Conservation (phyloP, 2,329 filamentous ascomycete genomes). For the Elsinoe necatrix region DNA sequence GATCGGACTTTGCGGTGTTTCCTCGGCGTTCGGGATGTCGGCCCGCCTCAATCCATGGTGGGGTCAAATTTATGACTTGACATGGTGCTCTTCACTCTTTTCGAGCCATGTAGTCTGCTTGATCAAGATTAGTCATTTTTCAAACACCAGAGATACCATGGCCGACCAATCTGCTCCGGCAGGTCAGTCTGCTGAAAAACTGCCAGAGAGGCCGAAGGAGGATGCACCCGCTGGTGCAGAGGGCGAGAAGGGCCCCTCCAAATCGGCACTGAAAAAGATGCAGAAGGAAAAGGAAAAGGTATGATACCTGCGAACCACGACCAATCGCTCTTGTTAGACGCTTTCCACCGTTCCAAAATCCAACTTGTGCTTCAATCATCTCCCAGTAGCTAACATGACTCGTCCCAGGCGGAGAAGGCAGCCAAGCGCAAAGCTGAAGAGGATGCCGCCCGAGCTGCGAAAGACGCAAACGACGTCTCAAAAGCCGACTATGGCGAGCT, state of each 20-base stretch:
- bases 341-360: background rate
- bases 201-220: conserved; percentile 28
- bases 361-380: background rate
- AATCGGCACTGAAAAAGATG: conserved; percentile 78
- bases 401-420: conserved; percentile 51
- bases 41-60: no score
- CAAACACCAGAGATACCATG: conserved; percentile 17
- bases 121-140: background rate
- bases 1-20: no score
- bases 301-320: conserved; percentile 20
- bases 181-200: conserved; percentile 17
- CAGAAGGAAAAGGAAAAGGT: conserved; percentile 87
- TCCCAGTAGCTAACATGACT: background rate
- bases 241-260: conserved; percentile 49
- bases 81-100: no score
- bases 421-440: conserved; percentile 60
- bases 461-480: conserved; percentile 56
- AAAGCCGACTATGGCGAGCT: conserved; percentile 74
- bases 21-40: no score
- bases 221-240: conserved; percentile 23
- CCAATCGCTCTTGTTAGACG: background rate
- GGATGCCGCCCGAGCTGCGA: conserved; percentile 56
- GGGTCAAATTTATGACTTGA: no score
- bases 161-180: conserved; percentile 21
- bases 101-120: no score